Evolutionary conservation across 345 rosid species (phyloP), one percentile per base, ranked within the genome.

Genomic region (Linum trigynum): DNA sequence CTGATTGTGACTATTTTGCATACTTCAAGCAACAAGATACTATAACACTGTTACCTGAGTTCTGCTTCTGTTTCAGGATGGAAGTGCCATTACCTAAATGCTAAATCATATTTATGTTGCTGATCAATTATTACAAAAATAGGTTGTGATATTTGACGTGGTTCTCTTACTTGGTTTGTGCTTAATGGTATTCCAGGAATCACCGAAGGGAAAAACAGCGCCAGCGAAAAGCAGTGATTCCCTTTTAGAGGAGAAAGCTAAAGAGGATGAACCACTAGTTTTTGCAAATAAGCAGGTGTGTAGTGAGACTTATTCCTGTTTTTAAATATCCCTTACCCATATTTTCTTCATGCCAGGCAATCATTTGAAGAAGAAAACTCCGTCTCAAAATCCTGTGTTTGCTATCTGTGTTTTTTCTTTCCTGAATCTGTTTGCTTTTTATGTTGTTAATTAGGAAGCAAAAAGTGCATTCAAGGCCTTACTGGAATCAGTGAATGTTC

Each of bases 401-500:
- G 62, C 57, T 7, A 58, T 67, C 67, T 7, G 53, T 67, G 36
- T 14, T 64, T 67, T 59, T 7, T 66, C 50, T 68, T 32, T 38
- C 23, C 7, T 65, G 55, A 71, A 5, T 55, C 5, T 23, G 32
- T 48, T 15, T 48, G 14, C 7, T 48, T 12, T 48, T 48, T 48
- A 48, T 3, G 9, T 48, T 7, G 9, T 12, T 15, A 12, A 6
- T 43, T 59, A 92, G 98, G 99, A 94, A 77, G 99, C 99, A 16
- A 94, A 90, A 83, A 90, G 81, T 85, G 95, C 97, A 70, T 94
- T 94, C 81, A 94, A 94, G 81, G 82, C 85, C 65, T 96, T 94
- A 68, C 80, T 94, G 67, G 96, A 94, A 72, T 86, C 91, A 58
- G 87, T 77, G 57, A 87, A 87, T 67, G 92, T 94, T 70, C 92